Evolutionary conservation across 148 eudicot species (phyloP).

Genomic region (Rhododendron kiyosumense): DNA sequence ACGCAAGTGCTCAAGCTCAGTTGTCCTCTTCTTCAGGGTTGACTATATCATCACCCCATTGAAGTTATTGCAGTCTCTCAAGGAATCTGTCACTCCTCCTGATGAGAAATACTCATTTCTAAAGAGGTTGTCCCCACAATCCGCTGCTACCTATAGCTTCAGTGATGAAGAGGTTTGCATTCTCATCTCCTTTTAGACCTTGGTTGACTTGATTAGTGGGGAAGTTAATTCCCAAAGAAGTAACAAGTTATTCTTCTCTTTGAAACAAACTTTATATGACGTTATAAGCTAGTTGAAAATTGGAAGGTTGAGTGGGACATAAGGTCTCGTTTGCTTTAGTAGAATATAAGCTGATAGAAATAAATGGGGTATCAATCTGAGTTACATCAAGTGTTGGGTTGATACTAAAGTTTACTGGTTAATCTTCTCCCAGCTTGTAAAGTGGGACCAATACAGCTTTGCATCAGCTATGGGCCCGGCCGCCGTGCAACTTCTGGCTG

Average conservation of each 20-base stretch:
- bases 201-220: not conserved
- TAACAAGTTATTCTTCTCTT: not conserved
- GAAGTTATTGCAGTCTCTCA: slow-evolving; percentile 84
- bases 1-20: not conserved
- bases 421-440: slow-evolving; percentile 49
- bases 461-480: slow-evolving; percentile 93
- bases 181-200: slow-evolving; percentile 6
- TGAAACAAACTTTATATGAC: not conserved
- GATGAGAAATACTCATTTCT: slow-evolving; percentile 80
- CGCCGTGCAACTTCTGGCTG: slow-evolving; percentile 67
- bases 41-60: slow-evolving; percentile 89
- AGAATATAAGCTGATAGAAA: not conserved
- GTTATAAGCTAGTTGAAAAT: not conserved
- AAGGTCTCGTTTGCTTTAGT: not conserved
- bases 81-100: slow-evolving; percentile 65
- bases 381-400: not conserved
- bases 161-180: slow-evolving; percentile 67
- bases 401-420: not conserved
- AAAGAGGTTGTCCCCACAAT: slow-evolving; percentile 73
- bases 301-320: not conserved
- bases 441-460: slow-evolving; percentile 89
- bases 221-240: not conserved
- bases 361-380: not conserved
- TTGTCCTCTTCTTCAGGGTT: slow-evolving; percentile 47
- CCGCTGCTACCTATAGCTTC: slow-evolving; percentile 74